Conservation (phyloP, 2,329 filamentous ascomycete genomes). For the Didymella segeticola region DNA sequence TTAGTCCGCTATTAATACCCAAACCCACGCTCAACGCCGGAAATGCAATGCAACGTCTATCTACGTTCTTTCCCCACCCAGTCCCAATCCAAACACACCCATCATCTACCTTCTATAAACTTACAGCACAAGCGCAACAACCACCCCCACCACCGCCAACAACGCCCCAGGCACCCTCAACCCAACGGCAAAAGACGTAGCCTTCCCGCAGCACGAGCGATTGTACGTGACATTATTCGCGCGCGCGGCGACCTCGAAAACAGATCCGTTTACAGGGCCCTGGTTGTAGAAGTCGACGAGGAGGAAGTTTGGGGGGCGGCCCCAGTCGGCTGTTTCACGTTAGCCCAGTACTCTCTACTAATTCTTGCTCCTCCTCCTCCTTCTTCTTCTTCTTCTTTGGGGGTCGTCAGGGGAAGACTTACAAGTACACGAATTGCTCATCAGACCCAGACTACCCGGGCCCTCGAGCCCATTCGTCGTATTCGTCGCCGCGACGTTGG, state of each 20-base stretch:
- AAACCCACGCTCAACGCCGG: too few species aligned
- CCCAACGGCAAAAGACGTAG: conserved; percentile 25
- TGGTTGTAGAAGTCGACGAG: conserved; percentile 52
- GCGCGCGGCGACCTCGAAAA: conserved; percentile 50
- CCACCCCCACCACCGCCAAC: conserved; percentile 26
- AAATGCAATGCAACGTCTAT: too few species aligned
- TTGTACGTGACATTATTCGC: conserved; percentile 77
- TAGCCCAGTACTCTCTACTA: too few species aligned
- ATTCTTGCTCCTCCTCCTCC: too few species aligned
- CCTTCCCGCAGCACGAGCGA: conserved; percentile 62
- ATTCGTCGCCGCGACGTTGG: conserved; percentile 45
- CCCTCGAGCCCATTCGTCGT: conserved; percentile 46
- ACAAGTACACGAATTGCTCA: conserved; percentile 44
- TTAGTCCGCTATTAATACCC: too few species aligned
- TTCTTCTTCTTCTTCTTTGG: too few species aligned
- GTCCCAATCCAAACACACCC: too few species aligned
- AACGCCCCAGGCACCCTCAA: conserved; percentile 26
- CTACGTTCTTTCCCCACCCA: too few species aligned
- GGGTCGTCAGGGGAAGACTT: too few species aligned
- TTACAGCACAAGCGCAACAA: conserved; percentile 29
- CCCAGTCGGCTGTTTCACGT: conserved; percentile 37
- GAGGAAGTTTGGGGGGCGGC: conserved; percentile 50
- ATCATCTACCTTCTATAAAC: too few species aligned
- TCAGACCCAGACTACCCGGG: conserved; percentile 43
- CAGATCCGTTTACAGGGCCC: conserved; percentile 45